A percentile compares a stretch with the other conserved stretches of the same genome.
Conservation (phyloP, 768 basidiomycete species). For the Daedalea quercina region DNA sequence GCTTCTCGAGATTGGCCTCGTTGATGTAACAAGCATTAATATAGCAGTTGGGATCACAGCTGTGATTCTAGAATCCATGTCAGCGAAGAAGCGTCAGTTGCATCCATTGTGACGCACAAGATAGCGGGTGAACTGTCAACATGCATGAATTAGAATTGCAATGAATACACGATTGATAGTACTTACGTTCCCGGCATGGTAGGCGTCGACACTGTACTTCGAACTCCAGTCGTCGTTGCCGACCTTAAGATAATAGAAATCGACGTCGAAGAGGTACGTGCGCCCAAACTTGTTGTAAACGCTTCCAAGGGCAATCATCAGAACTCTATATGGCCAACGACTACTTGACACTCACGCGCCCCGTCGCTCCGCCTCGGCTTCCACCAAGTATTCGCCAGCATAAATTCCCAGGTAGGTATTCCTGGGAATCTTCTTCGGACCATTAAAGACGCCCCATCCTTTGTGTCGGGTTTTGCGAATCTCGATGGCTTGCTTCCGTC, state of each 20-base stretch:
- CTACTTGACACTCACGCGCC: constrained; percentile 45
- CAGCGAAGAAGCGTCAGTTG: neutral
- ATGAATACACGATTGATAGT: neutral
- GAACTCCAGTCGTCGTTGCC: constrained; percentile 25
- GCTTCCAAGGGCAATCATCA: constrained; percentile 27
- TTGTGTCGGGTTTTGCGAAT: constrained; percentile 69
- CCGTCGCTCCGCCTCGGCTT: constrained; percentile 57
- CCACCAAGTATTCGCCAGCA: constrained; percentile 74
- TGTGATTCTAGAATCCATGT: constrained; percentile 62
- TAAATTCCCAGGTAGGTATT: constrained; percentile 82
- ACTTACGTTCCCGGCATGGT: constrained; percentile 79
- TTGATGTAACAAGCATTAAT: constrained; percentile 75
- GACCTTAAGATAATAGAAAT: constrained; percentile 60
- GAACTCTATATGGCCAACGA: neutral
- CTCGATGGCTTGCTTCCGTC: constrained; percentile 53
- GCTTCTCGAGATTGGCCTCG: constrained; percentile 66
- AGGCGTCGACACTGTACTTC: constrained; percentile 75
- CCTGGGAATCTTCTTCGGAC: constrained; percentile 50
- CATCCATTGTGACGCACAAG: constrained; percentile 41
- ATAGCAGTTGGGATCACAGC: constrained; percentile 79
- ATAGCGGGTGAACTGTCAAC: constrained; percentile 78
- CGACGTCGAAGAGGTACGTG: constrained; percentile 80
- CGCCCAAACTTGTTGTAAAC: constrained; percentile 68
- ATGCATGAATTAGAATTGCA: neutral
- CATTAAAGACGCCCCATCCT: constrained; percentile 85